Evolutionary conservation across 2,329 filamentous ascomycete genomes (phyloP), one percentile per base, ranked within the genome.

Genomic region (Claviceps digitariae): DNA sequence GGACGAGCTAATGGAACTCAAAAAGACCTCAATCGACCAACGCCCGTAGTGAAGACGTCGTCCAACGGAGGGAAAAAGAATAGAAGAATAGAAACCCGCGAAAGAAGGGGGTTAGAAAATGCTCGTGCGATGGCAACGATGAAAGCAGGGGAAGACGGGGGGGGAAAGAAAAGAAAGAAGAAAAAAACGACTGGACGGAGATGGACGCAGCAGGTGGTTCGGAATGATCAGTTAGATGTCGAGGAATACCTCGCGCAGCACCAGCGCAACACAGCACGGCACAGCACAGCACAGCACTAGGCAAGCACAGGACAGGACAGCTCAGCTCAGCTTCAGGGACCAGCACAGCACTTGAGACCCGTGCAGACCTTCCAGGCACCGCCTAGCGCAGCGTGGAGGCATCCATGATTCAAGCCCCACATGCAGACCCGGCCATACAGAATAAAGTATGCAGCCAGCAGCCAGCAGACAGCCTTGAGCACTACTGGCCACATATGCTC

Each of bases 1-100:
- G 67, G 67, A 69, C 66, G 67, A 69, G 67, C 60, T 66, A 58
- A 60, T 53, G 59, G 57, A 53, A 67, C 64, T 67, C 66, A 51
- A 55, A 53, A 55, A 57, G 20, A 34, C 27, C 27, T 38, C 44
- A 34, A 59, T 59, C 50, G 57, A 58, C 58, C 53, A 58, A 44
- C 53, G 56, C 57, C 59, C 49, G 55, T 41, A 47, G 54, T 53
- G 48, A 48, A 54, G 57, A 51, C 56, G 62, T 59, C 62, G 60
- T 60, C 46, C 59, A 60, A 65, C 58, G 48, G 54, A 55, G 56
- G 56, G 52, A 57, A 54, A 61, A 34, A 51, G 54, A 29, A 29
- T 29, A 52, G 57, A 55, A 61, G 27, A 34, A 34, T 34, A 34
- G 31, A 34, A 52, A 54, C 54, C 52, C 49, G 34, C 43, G 50